Base-by-base conservation (phyloP, 192 early-diverging fungal genomes). In the Rhizoclosmatium sp. region DNA sequence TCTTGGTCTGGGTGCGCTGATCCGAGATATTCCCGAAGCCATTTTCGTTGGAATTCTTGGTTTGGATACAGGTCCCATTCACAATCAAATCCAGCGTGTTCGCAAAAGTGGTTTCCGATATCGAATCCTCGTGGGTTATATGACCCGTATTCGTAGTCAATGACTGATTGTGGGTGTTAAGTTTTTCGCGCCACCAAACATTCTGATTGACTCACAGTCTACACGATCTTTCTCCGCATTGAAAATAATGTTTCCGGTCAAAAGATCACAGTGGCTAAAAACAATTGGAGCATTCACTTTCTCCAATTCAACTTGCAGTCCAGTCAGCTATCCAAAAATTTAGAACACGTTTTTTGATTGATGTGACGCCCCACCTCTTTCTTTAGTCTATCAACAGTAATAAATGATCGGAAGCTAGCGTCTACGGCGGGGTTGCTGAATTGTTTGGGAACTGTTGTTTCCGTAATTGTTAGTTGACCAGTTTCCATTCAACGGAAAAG, bases 51-150 rank as follows among this genome's bases (percentile, higher is more conserved):
- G 46, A 86, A 82, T 2, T 85, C 83, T 74, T 92, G 89, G 47
- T 79, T 61, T 2, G 97, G 97, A 76, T 97, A 97, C 65, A 92
- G 87, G 54, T 78, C 82, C 75, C 94, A 99, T 65, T 99, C 94
- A 84, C 97, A 99, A 71, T 99, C 97, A 81, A 98, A 99, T 83
- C 86, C 95, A n/a, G 93, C 94, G 81, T 90, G 93, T 79, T 99
- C 97, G 83, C 93, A 94, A 80, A 97, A 99, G 83, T 98, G 96
- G 80, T 99, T 99, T 54, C 91, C 95, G 72, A 99, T 96, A 80
- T 99, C 97, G 83, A 98, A 99, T 2, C 91, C 96, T 54, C 95
- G 90, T 81, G 90, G 94, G 41, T 89, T 91, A 82, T 93, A 93
- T 5, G 84, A 89, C 2, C 93, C 96, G 80, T 98, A 98, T 73